phyloP scores from a whole-genome alignment of 2,329 filamentous ascomycete genomes.

The Fusarium xyrophilum region DNA sequence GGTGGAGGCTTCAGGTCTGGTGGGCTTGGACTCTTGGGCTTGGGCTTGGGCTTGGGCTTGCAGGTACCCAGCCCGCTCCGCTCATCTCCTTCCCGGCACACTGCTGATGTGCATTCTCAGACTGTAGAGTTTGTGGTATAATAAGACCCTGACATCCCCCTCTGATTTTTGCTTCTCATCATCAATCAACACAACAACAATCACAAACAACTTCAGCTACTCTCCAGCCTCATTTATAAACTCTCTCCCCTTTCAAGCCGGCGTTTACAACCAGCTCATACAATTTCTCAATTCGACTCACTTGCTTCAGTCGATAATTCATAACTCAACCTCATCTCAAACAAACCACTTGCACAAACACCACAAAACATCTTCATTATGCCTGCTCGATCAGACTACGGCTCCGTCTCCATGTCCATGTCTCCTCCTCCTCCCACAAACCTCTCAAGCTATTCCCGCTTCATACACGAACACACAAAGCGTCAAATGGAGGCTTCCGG shows the following conservation, averaged over 20 bases:
- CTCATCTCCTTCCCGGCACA: slow-evolving; percentile 13
- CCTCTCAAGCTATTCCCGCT: slow-evolving; percentile 63
- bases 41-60: background rate
- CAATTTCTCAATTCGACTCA: background rate
- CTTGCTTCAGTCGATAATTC: background rate
- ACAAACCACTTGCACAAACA: background rate
- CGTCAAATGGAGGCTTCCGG: slow-evolving; percentile 67
- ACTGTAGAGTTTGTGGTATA: slow-evolving; percentile 27
- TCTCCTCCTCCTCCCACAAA: slow-evolving; percentile 53
- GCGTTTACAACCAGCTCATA: background rate
- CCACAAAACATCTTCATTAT: slow-evolving; percentile 39
- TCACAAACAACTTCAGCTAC: slow-evolving; percentile 2
- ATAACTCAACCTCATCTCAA: background rate
- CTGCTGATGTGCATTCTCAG: background rate
- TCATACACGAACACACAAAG: slow-evolving; percentile 71
- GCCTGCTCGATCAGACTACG: slow-evolving; percentile 51
- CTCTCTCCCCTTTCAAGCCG: background rate
- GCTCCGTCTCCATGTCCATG: slow-evolving; percentile 46
- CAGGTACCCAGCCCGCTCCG: slow-evolving; percentile 18
- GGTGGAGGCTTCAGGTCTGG: slow-evolving; percentile 23
- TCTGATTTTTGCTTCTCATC: background rate
- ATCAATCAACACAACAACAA: slow-evolving; percentile 13
- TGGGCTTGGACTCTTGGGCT: background rate
- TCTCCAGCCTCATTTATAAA: slow-evolving; percentile 8
- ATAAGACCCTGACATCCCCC: slow-evolving; percentile 34